Conservation (phyloP, 129 eudicot genomes). For the Flaveria robusta region DNA sequence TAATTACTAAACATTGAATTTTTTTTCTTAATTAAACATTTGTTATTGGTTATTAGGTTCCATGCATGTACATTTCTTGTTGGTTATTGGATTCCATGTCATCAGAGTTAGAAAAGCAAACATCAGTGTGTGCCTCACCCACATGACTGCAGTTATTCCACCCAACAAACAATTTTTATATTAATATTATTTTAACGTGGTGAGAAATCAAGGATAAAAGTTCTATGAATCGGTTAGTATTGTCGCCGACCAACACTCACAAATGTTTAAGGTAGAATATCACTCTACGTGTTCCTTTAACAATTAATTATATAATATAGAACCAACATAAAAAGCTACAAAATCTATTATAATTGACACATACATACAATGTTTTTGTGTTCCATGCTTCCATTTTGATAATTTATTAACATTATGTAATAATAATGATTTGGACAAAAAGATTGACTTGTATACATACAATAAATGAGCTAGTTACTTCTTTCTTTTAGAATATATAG, state of each 20-base stretch:
- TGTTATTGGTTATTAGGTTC: not conserved
- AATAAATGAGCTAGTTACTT: too few species aligned
- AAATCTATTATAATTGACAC: too few species aligned
- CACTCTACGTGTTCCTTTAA: not conserved
- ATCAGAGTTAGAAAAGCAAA: conserved; percentile 6
- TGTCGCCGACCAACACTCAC: not conserved
- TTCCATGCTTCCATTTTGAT: too few species aligned
- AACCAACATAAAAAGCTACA: too few species aligned
- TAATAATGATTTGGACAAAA: not conserved
- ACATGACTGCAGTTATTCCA: conserved; percentile 4
- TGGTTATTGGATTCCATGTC: not conserved
- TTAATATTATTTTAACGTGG: not conserved
- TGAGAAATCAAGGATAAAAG: not conserved
- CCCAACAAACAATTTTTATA: not conserved
- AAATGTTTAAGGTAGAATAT: not conserved
- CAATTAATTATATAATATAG: not conserved
- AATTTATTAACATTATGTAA: too few species aligned
- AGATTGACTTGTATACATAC: not conserved
- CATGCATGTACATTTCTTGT: not conserved
- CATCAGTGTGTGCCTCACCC: conserved; percentile 2
- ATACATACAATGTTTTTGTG: too few species aligned
- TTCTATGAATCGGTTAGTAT: not conserved
- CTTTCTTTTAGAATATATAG: too few species aligned
- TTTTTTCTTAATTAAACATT: not conserved
- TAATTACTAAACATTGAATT: not conserved